These are phyloP conservation scores for Didymella glomerata DNA, from an alignment of 2,329 filamentous ascomycete genomes.

Conservation along the genomic window DNA sequence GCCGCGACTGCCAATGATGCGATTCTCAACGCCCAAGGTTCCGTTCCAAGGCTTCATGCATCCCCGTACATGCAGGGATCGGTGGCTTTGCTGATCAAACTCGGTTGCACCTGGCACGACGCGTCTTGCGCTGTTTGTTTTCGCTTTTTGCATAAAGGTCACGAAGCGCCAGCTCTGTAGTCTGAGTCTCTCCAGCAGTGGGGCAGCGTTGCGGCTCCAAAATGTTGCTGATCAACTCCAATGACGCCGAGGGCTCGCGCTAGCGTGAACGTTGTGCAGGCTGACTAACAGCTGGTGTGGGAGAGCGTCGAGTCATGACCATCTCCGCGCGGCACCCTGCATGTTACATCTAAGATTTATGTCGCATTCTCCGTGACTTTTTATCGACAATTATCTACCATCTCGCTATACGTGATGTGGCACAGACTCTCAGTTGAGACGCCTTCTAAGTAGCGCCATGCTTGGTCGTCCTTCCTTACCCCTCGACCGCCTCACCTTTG, in stretches of 20 bases:
- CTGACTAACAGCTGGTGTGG: slow-evolving; percentile 19
- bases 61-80: slow-evolving; percentile 16
- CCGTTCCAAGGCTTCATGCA: slow-evolving; percentile 21
- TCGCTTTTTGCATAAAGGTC: background rate
- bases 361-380: background rate
- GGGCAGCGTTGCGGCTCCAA: slow-evolving; percentile 8
- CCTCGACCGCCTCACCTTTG: slow-evolving; percentile 29
- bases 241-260: slow-evolving; percentile 2
- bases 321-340: slow-evolving; percentile 6
- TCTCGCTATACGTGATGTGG: background rate
- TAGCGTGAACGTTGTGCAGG: slow-evolving; percentile 24
- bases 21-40: slow-evolving; percentile 11
- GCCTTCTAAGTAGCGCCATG: slow-evolving; percentile 29
- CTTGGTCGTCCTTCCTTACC: slow-evolving; percentile 29
- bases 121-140: background rate
- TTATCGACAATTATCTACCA: background rate
- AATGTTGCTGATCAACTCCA: slow-evolving; percentile 4
- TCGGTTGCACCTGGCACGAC: background rate
- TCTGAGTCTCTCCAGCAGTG: slow-evolving; percentile 1
- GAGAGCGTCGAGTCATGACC: slow-evolving; percentile 9
- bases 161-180: background rate
- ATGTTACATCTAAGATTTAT: slow-evolving; percentile 3
- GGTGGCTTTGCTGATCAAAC: background rate
- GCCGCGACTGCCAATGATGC: slow-evolving; percentile 15
- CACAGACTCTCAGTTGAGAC: slow-evolving; percentile 3